Evolutionary conservation across 2,329 filamentous ascomycete species (phyloP).

Genomic region (Diaporthe ampelina): DNA sequence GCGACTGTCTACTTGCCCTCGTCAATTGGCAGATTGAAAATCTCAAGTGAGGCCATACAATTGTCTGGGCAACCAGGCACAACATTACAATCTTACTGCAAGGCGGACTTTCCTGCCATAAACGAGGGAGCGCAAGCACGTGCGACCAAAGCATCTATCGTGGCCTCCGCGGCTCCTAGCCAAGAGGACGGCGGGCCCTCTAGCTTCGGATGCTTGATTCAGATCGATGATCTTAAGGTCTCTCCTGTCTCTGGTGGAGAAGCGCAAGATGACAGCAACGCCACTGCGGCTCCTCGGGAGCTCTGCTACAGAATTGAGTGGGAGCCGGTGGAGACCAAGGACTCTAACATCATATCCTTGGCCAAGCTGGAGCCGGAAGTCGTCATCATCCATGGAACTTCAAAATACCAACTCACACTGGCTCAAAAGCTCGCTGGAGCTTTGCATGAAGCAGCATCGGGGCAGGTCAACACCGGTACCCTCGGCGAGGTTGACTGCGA

Average conservation of each 20-base stretch:
- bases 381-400: conserved; percentile 53
- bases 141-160: conserved; percentile 54
- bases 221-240: conserved; percentile 8
- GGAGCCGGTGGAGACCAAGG: conserved; percentile 49
- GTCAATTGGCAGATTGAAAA: conserved; percentile 55
- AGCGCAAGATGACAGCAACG: not conserved
- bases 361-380: conserved; percentile 48
- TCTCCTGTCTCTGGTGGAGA: not conserved
- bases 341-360: not conserved
- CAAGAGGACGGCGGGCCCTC: not conserved
- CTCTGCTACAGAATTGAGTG: conserved; percentile 63
- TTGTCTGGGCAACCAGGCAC: conserved; percentile 47
- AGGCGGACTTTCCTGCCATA: conserved; percentile 46
- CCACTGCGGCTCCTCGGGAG: conserved; percentile 49
- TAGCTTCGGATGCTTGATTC: not conserved
- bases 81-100: conserved; percentile 54
- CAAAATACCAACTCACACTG: not conserved
- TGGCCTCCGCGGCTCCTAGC: conserved; percentile 47
- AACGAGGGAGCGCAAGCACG: conserved; percentile 45
- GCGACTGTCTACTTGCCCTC: conserved; percentile 59
- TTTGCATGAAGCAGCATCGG: not conserved
- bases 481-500: not conserved
- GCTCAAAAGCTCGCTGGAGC: not conserved
- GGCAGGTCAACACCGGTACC: not conserved
- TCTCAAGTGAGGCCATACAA: conserved; percentile 50